Evolutionary conservation across 495 filamentous ascomycete genomes (phyloP).

Genomic region (Terfezia claveryi): DNA sequence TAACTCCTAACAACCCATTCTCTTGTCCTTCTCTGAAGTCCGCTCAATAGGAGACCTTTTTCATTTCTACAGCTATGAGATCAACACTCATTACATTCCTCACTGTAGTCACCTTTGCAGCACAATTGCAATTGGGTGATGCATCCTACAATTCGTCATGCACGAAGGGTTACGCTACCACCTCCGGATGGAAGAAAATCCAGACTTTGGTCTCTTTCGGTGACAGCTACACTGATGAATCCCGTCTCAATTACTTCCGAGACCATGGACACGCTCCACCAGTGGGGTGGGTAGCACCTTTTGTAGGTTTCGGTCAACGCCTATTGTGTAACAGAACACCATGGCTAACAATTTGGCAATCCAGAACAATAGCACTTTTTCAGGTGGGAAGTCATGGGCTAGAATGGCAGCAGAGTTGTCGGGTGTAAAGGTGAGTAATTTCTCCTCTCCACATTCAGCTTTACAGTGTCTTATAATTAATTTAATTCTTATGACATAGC

Average conservation of each 20-base stretch:
- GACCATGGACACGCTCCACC: conserved; percentile 39
- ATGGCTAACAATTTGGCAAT: neutral
- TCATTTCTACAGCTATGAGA: too few species aligned
- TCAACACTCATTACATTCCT: too few species aligned
- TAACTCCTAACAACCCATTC: too few species aligned
- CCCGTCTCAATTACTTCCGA: conserved; percentile 36
- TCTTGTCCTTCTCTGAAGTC: too few species aligned
- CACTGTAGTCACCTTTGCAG: too few species aligned
- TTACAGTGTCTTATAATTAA: neutral
- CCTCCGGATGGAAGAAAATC: conserved; percentile 18
- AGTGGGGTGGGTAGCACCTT: conserved; percentile 29
- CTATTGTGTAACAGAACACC: too few species aligned
- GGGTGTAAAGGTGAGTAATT: conserved; percentile 21
- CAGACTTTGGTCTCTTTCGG: conserved; percentile 38
- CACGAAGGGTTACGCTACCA: neutral
- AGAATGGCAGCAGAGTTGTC: conserved; percentile 35
- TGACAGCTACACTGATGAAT: conserved; percentile 57
- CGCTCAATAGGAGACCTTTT: too few species aligned
- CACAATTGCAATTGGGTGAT: neutral
- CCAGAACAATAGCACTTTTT: conserved; percentile 27
- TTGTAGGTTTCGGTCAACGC: conserved; percentile 14
- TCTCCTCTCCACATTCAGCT: too few species aligned
- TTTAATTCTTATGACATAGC: conserved; percentile 1
- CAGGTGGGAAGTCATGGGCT: conserved; percentile 46
- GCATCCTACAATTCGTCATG: too few species aligned